A percentile compares a stretch with the other conserved stretches of the same genome.
Evolutionary conservation across 106 monocot genomes (phyloP).

Genomic region (Apostasia ramifera): DNA sequence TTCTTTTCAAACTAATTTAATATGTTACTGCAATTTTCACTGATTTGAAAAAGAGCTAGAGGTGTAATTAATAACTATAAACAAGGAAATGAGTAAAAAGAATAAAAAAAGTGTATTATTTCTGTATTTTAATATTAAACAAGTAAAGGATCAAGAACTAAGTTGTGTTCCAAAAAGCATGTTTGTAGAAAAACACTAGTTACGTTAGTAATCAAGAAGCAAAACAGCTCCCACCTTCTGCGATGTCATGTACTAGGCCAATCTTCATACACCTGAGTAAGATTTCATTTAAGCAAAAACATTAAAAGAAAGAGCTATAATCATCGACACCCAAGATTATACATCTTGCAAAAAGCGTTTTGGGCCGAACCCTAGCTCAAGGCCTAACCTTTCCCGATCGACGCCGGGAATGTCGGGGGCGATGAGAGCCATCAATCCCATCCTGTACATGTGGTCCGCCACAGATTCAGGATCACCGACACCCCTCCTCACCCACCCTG

Average conservation of each 20-base stretch:
- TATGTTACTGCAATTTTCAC: too few relatives aligned
- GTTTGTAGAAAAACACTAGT: not conserved
- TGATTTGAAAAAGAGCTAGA: too few relatives aligned
- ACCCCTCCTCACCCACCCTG: constrained; percentile 77
- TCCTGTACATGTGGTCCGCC: constrained; percentile 99
- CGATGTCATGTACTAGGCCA: constrained; percentile 89
- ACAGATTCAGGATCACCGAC: constrained; percentile 83
- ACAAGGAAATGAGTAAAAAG: too few relatives aligned
- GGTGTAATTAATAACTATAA: too few relatives aligned
- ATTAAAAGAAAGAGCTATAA: not conserved
- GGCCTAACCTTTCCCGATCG: constrained; percentile 71
- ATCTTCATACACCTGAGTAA: constrained; percentile 69
- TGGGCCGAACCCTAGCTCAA: not conserved
- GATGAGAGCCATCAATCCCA: constrained; percentile 85
- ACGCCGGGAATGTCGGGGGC: constrained; percentile 49
- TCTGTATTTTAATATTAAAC: too few relatives aligned
- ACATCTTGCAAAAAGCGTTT: not conserved
- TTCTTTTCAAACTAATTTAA: too few relatives aligned
- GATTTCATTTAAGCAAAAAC: not conserved
- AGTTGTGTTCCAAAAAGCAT: too few relatives aligned
- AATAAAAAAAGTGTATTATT: too few relatives aligned
- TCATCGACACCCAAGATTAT: too few relatives aligned
- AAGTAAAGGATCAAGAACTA: too few relatives aligned
- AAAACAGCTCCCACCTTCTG: constrained; percentile 45
- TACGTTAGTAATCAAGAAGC: not conserved